These are phyloP conservation scores for Saraca asoca DNA, from an alignment of 331 rosid species.

Conservation along the genomic window DNA sequence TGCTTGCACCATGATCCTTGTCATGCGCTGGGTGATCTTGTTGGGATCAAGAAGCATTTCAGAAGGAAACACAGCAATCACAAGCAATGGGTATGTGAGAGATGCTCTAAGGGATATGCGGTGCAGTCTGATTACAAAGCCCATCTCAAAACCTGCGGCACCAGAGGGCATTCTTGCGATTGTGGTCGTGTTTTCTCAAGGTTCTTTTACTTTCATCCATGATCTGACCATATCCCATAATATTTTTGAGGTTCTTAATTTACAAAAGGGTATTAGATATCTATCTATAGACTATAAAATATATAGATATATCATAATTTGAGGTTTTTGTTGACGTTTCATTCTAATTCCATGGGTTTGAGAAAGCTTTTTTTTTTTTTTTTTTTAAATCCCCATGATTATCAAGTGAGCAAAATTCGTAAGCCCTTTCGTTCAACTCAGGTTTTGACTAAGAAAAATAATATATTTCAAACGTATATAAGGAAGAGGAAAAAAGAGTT, in stretches of 20 bases:
- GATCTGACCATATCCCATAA: neutral
- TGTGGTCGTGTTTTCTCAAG: slow-evolving; percentile 98
- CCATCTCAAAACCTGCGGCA: slow-evolving; percentile 97
- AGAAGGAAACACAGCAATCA: slow-evolving; percentile 89
- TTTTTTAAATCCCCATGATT: slow-evolving; percentile 6
- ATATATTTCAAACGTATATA: slow-evolving; percentile 35
- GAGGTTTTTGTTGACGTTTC: neutral
- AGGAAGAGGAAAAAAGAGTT: slow-evolving; percentile 28
- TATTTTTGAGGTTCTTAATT: neutral
- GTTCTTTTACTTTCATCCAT: slow-evolving; percentile 28
- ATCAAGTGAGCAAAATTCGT: slow-evolving; percentile 22
- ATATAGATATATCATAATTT: slow-evolving; percentile 1
- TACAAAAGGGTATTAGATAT: too few relatives aligned
- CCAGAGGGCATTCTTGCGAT: slow-evolving; percentile 96
- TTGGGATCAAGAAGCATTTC: slow-evolving; percentile 94
- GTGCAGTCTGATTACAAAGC: slow-evolving; percentile 98
- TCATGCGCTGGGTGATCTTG: slow-evolving; percentile 98
- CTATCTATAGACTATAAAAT: too few relatives aligned
- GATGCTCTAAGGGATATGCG: slow-evolving; percentile 89
- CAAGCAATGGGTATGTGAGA: slow-evolving; percentile 93
- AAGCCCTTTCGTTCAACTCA: slow-evolving; percentile 36
- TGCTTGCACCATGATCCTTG: slow-evolving; percentile 96
- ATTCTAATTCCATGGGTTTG: slow-evolving; percentile 24
- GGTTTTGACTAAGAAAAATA: slow-evolving; percentile 59
- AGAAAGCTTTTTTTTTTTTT: neutral